A percentile compares a stretch with the other conserved stretches of the same genome.
phyloP scores from a whole-genome alignment of 768 basidiomycete species.

The Cyclocybe aegerita region DNA sequence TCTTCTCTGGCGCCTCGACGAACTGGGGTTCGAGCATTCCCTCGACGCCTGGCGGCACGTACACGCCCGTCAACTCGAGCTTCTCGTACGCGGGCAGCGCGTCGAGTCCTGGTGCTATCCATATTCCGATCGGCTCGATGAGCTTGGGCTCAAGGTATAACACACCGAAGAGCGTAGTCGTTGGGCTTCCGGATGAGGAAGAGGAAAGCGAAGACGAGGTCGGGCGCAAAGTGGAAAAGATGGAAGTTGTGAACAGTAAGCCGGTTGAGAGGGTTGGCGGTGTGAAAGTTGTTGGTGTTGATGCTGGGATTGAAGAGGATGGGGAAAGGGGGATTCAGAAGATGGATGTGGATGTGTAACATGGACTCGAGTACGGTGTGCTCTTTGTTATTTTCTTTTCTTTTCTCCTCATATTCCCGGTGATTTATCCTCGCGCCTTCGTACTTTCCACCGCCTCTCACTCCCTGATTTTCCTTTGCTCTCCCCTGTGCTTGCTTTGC shows the following conservation, averaged over 20 bases:
- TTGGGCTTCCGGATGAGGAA: conserved; percentile 19
- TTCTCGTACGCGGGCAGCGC: conserved; percentile 9
- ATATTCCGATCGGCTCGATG: conserved; percentile 25
- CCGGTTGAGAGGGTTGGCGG: conserved; percentile 10
- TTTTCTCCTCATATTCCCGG: no score
- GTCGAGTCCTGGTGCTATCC: conserved; percentile 23
- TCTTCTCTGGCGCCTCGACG: conserved; percentile 27
- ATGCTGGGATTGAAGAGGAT: conserved; percentile 11
- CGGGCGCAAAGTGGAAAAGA: neutral
- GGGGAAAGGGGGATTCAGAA: conserved; percentile 12
- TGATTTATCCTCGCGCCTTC: no score
- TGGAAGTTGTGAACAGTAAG: neutral
- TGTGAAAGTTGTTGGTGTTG: conserved; percentile 26
- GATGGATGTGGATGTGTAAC: conserved; percentile 28
- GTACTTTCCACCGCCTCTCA: no score
- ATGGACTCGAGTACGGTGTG: no score
- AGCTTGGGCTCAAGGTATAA: conserved; percentile 25
- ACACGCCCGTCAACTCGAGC: conserved; percentile 14
- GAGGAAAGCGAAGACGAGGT: conserved; percentile 1
- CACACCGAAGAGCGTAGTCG: conserved; percentile 21
- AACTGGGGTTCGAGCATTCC: conserved; percentile 34
- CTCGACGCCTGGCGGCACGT: conserved; percentile 30
- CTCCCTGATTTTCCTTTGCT: no score
- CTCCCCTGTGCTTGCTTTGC: no score
- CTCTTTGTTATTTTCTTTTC: no score